Percentiles rank a stretch among this genome's conserved stretches.
These are phyloP conservation scores for Salicornia ramosissima DNA, from an alignment of 148 eudicot genomes.

Conservation along the genomic window DNA sequence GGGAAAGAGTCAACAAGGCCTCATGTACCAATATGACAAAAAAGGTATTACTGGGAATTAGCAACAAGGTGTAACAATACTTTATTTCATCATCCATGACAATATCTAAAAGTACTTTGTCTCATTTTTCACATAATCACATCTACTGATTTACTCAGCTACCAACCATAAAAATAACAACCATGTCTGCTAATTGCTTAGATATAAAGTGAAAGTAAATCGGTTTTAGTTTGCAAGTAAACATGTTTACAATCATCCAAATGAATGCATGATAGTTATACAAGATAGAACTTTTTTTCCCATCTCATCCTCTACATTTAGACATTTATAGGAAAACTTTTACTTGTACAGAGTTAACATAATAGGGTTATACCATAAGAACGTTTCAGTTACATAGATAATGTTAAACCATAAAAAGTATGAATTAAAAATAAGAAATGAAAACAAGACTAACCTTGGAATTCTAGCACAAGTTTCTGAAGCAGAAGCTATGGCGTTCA, in stretches of 20 bases:
- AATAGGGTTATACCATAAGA: background rate
- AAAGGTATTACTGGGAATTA: background rate
- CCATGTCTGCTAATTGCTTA: background rate
- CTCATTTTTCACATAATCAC: background rate
- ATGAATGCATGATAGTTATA: background rate
- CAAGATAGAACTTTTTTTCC: background rate
- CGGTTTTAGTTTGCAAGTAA: background rate
- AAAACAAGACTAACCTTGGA: slow-evolving; percentile 70
- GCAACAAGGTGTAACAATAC: background rate
- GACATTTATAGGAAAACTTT: background rate
- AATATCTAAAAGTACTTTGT: background rate
- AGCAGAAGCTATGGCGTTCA: slow-evolving; percentile 95
- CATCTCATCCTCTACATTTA: background rate
- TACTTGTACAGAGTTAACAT: background rate
- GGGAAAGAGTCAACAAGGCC: too few relatives aligned
- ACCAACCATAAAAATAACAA: background rate
- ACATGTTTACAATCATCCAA: background rate
- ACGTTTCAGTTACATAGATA: too few relatives aligned
- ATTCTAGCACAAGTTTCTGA: slow-evolving; percentile 99
- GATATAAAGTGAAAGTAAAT: background rate
- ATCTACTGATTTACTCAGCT: background rate
- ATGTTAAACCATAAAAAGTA: too few relatives aligned
- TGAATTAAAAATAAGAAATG: background rate
- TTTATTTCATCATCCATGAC: background rate
- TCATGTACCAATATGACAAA: too few relatives aligned